A percentile compares a stretch with the other conserved stretches of the same genome.
These are phyloP conservation scores for Eucalyptus grandis DNA, from an alignment of 345 rosid species.

Conservation along the genomic window DNA sequence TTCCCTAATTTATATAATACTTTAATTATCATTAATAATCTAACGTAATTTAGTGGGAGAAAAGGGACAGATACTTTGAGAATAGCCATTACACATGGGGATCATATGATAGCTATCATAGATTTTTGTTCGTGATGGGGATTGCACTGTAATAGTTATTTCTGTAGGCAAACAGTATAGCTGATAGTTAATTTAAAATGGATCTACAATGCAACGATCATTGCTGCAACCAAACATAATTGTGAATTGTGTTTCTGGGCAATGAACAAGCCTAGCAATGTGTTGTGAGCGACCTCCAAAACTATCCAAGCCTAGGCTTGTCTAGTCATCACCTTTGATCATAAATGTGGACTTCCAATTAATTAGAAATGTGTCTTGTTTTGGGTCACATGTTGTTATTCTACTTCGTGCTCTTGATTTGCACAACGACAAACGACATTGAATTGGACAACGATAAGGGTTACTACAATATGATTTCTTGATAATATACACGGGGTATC, in stretches of 20 bases:
- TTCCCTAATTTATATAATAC: background rate
- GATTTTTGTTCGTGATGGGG: background rate
- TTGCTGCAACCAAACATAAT: background rate
- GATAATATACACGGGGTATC: background rate
- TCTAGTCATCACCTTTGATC: background rate
- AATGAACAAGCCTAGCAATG: background rate
- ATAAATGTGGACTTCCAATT: background rate
- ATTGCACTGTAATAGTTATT: background rate
- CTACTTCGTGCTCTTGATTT: too few relatives aligned
- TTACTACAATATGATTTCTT: too few relatives aligned
- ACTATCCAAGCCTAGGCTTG: background rate
- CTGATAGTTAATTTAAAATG: background rate
- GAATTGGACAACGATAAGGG: too few relatives aligned
- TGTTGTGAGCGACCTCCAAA: background rate
- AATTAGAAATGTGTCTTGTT: background rate
- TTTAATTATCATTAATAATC: background rate
- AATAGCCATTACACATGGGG: background rate
- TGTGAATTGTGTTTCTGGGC: background rate
- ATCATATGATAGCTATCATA: background rate
- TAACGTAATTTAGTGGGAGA: background rate
- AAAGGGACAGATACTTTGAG: background rate
- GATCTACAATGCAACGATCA: background rate
- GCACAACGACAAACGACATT: too few relatives aligned
- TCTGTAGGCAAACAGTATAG: background rate
- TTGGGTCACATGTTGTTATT: background rate